These are phyloP conservation scores for Cardamine occulta DNA, from an alignment of 345 rosid species.

Conservation along the genomic window DNA sequence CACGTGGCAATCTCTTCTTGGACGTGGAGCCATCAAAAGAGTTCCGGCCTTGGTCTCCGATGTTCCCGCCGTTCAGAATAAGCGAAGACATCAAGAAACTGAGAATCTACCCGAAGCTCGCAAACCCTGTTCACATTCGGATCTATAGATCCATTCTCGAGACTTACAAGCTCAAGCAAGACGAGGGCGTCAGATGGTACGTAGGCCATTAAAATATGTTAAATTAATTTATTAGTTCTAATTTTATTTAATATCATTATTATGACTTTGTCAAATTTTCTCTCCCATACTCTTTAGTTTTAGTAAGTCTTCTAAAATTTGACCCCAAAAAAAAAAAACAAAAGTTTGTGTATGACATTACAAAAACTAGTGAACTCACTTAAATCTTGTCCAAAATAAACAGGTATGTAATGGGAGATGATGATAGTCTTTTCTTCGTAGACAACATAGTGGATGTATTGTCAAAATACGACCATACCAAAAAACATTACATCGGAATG, in stretches of 20 bases:
- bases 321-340: too few species aligned
- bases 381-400: not conserved
- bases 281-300: too few species aligned
- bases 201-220: not conserved
- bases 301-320: too few species aligned
- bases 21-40: conserved; percentile 50
- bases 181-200: conserved; percentile 48
- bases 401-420: conserved; percentile 62
- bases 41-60: conserved; percentile 55
- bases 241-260: too few species aligned
- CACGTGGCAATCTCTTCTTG: conserved; percentile 66
- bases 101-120: conserved; percentile 40
- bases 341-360: not conserved
- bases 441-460: conserved; percentile 58
- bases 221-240: not conserved
- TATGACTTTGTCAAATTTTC: too few species aligned
- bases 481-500: conserved; percentile 56
- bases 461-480: conserved; percentile 57
- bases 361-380: conserved; percentile 1
- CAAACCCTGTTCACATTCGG: conserved; percentile 36
- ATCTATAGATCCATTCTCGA: conserved; percentile 56
- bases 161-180: conserved; percentile 43
- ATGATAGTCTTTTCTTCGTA: conserved; percentile 57
- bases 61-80: conserved; percentile 54
- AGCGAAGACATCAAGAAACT: conserved; percentile 51